Base-by-base conservation (phyloP, 345 rosid genomes). In the Dovyalis caffra region DNA sequence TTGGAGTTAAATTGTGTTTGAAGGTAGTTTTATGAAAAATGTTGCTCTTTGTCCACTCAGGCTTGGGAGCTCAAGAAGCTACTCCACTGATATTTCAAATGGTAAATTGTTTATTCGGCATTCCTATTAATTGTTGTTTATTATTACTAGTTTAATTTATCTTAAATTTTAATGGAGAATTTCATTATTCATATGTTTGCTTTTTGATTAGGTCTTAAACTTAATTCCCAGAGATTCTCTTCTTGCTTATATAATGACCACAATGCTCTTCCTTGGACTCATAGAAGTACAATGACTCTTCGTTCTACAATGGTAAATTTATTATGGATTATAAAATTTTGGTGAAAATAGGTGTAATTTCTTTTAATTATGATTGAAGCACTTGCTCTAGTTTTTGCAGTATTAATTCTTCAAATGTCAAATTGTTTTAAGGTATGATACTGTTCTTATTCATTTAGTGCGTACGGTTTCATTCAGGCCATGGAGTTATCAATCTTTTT, bases 271-370 rank as follows among this genome's bases (percentile, higher is more conserved):
- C 86, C 84, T 56, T 83, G 85, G 84, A 76, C 75, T 65, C 53
- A 65, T 79, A 79, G 85, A 75, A 82, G 78, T 70, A 75, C 81
- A 28, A 75, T 73, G 81, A 69, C 80, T 69, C 86, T 87, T 77
- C 88, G 82, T 60, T 83, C 93, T 72, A 73, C 82, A 25, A 74
- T 81, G 95, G 98, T 94, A 87, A 83, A 73, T 76, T 77, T 58
- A 62, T 77, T 58, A 62, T 66, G 72, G 35, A 70, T 72, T 38
- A 68, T 75, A 61, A 51, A 49, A 64, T 69, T 57, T 66, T n/a
- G 51, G 38, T 21, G 26, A 2, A 6, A 56, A 69, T 68, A 64
- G 8, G 45, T 35, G 18, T 35, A 37, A 61, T 5, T 35, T 75
- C n/a, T n/a, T 75, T 33, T 53, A 35, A 64, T 57, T 64, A 14